A percentile compares a stretch with the other conserved stretches of the same genome.
phyloP scores from a whole-genome alignment of 1,139 yeast genomes.

The Wickerhamiella infanticola region DNA sequence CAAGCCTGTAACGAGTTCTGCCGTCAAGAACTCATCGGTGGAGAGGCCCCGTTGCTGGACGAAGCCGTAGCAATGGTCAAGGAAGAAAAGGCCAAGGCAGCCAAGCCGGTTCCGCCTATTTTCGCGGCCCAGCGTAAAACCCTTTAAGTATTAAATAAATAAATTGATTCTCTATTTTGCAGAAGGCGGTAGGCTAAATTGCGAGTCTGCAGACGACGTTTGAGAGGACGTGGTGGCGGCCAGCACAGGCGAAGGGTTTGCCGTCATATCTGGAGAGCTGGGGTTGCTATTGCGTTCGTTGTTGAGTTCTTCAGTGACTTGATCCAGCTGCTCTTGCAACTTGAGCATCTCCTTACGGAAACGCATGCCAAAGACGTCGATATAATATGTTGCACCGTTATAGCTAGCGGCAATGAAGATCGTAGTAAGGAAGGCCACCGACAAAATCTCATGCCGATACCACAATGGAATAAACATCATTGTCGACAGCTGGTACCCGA shows the following conservation, averaged over 20 bases:
- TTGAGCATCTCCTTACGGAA: conserved; percentile 68
- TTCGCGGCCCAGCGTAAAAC: neutral
- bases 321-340: conserved; percentile 50
- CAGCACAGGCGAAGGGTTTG: neutral
- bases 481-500: conserved; percentile 70
- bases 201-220: neutral
- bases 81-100: neutral
- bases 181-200: neutral
- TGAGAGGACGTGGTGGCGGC: neutral
- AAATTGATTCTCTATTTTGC: neutral
- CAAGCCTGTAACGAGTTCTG: conserved; percentile 16
- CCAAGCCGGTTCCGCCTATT: neutral
- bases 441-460: conserved; percentile 53
- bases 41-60: conserved; percentile 4
- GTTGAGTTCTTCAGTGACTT: conserved; percentile 7
- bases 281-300: neutral
- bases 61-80: conserved; percentile 3
- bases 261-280: neutral
- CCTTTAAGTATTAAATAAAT: neutral
- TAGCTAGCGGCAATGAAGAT: conserved; percentile 70
- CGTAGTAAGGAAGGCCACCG: conserved; percentile 49
- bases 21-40: conserved; percentile 12
- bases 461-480: conserved; percentile 84
- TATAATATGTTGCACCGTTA: conserved; percentile 89
- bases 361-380: conserved; percentile 72